phyloP scores from a whole-genome alignment of 2,329 filamentous ascomycete genomes.

The Escovopsis weberi region DNA sequence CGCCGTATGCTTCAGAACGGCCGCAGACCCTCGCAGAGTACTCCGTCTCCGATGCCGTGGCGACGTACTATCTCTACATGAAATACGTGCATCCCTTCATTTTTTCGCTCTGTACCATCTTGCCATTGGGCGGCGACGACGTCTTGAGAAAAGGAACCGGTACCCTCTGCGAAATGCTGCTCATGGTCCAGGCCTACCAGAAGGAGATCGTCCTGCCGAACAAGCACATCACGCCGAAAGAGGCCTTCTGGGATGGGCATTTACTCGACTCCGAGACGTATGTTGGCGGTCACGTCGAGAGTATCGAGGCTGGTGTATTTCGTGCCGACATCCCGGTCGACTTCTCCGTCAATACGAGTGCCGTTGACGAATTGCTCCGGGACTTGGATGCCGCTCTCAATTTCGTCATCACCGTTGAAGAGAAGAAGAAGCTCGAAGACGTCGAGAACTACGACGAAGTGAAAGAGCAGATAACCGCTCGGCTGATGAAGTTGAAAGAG shows the following conservation, averaged over 20 bases:
- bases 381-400: constrained; percentile 81
- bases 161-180: constrained; percentile 96
- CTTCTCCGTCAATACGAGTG: constrained; percentile 76
- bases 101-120: constrained; percentile 93
- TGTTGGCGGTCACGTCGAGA: constrained; percentile 95
- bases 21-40: constrained; percentile 94
- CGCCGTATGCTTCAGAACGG: constrained; percentile 73
- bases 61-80: constrained; percentile 99
- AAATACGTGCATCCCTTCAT: constrained; percentile 99
- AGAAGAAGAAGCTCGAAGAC: constrained; percentile 68
- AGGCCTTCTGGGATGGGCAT: constrained; percentile 94
- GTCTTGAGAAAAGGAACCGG: constrained; percentile 90
- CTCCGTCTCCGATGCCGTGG: constrained; percentile 96
- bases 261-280: constrained; percentile 94
- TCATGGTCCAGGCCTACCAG: constrained; percentile 96
- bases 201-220: constrained; percentile 88
- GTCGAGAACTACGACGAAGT: constrained; percentile 73
- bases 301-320: constrained; percentile 96
- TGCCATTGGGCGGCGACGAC: constrained; percentile 86
- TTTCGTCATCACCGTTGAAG: constrained; percentile 75
- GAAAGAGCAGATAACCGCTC: constrained; percentile 63
- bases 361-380: constrained; percentile 73
- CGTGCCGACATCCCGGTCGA: constrained; percentile 89
- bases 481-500: constrained; percentile 56
- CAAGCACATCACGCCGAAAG: constrained; percentile 82